phyloP scores from a whole-genome alignment of 192 early-diverging fungal species.

The Thamnidium elegans region DNA sequence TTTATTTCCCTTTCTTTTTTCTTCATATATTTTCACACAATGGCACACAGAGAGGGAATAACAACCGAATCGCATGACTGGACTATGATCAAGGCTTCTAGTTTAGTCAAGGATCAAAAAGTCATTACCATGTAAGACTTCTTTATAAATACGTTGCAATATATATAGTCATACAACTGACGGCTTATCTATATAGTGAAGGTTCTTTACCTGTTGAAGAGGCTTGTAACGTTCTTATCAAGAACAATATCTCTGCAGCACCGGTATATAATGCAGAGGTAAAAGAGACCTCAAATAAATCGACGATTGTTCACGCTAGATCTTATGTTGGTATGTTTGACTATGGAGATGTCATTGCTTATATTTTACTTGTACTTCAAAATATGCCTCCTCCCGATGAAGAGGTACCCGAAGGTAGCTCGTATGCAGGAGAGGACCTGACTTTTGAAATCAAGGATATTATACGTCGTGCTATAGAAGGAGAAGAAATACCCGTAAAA shows the following conservation, averaged over 20 bases:
- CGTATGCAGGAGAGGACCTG: constrained; percentile 22
- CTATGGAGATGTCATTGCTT: constrained; percentile 77
- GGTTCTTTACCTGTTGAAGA: constrained; percentile 60
- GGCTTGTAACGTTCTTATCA: constrained; percentile 68
- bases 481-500: constrained; percentile 57
- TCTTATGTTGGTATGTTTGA: constrained; percentile 86
- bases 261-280: constrained; percentile 62
- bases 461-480: constrained; percentile 46
- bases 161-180: background rate
- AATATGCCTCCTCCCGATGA: constrained; percentile 43
- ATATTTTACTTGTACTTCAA: constrained; percentile 63
- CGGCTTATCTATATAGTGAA: constrained; percentile 35
- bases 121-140: constrained; percentile 60
- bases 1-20: background rate
- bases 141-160: background rate
- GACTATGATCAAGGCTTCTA: constrained; percentile 58
- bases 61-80: constrained; percentile 47
- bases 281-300: background rate
- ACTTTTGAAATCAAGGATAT: constrained; percentile 59
- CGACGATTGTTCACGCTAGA: constrained; percentile 20
- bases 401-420: constrained; percentile 3
- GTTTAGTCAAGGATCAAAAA: constrained; percentile 58
- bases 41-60: constrained; percentile 22
- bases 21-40: background rate
- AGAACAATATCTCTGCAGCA: constrained; percentile 75